These are phyloP conservation scores for Globisporangium canariense DNA, from an alignment of 352 stramenopile species.

Conservation along the genomic window DNA sequence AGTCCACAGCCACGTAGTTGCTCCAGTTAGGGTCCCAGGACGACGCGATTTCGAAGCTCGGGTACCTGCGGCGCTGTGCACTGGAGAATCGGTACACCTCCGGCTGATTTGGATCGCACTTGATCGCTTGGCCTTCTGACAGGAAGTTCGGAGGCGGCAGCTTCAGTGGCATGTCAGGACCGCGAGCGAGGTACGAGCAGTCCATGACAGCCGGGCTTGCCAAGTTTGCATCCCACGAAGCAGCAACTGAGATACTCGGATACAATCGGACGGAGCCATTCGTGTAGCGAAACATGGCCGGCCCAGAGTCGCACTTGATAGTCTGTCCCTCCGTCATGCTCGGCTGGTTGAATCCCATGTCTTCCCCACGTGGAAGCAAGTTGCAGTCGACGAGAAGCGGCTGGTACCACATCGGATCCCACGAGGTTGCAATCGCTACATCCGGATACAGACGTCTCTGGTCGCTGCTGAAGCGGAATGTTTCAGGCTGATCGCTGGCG, in stretches of 20 bases:
- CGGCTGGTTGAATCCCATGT: constrained; percentile 21
- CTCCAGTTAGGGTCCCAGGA: constrained; percentile 23
- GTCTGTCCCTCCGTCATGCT: constrained; percentile 16
- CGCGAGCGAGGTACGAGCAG: constrained; percentile 9
- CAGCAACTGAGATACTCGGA: constrained; percentile 13
- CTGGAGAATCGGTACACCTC: constrained; percentile 16
- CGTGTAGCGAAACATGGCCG: constrained; percentile 10
- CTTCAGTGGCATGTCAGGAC: neutral
- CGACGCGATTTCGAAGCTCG: constrained; percentile 14
- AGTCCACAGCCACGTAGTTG: constrained; percentile 16
- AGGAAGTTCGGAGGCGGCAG: neutral
- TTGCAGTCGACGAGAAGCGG: constrained; percentile 18
- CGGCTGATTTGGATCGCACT: neutral
- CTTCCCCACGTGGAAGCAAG: neutral
- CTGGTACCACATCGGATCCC: constrained; percentile 19
- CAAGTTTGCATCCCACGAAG: constrained; percentile 22
- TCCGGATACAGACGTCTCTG: constrained; percentile 20
- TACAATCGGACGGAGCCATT: constrained; percentile 15
- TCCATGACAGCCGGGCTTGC: constrained; percentile 13
- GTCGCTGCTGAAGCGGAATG: constrained; percentile 15
- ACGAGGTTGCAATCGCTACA: constrained; percentile 17
- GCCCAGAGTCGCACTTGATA: constrained; percentile 8
- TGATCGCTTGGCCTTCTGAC: neutral
- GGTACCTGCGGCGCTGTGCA: constrained; percentile 18
- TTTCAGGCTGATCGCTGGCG: neutral